phyloP scores from a whole-genome alignment of 2,329 filamentous ascomycete genomes.

The Fusarium poae region DNA sequence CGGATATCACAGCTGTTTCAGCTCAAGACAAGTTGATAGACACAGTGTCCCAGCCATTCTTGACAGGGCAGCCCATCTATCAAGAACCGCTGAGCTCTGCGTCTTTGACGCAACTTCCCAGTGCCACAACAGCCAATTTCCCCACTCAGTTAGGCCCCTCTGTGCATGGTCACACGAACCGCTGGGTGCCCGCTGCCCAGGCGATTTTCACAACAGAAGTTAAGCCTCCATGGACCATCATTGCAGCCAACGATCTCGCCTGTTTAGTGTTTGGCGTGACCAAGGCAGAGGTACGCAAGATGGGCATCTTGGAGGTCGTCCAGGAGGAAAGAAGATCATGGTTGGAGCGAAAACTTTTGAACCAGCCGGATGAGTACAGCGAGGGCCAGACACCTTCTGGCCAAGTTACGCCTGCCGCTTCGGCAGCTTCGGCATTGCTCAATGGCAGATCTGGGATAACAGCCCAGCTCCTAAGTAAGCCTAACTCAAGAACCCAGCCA shows the following conservation, averaged over 20 bases:
- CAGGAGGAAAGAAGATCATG: conserved; percentile 89
- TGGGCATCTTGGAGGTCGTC: conserved; percentile 95
- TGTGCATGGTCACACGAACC: conserved; percentile 88
- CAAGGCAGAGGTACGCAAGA: conserved; percentile 91
- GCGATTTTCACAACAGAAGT: conserved; percentile 98
- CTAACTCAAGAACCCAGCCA: conserved; percentile 69
- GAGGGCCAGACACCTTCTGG: conserved; percentile 52
- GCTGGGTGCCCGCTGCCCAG: conserved; percentile 91
- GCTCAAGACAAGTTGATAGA: conserved; percentile 88
- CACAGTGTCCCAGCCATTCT: conserved; percentile 84
- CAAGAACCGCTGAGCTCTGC: conserved; percentile 60
- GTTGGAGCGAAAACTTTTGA: conserved; percentile 86
- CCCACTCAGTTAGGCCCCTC: conserved; percentile 66
- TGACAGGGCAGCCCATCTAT: conserved; percentile 58
- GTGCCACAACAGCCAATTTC: conserved; percentile 58
- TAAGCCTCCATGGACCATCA: conserved; percentile 91
- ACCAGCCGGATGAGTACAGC: conserved; percentile 56
- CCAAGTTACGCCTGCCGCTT: conserved; percentile 54
- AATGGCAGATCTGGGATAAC: conserved; percentile 83
- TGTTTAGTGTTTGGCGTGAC: conserved; percentile 99
- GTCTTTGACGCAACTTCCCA: conserved; percentile 54
- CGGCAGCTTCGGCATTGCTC: conserved; percentile 67
- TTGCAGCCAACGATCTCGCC: conserved; percentile 94
- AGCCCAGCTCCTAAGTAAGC: conserved; percentile 88
- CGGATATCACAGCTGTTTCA: conserved; percentile 80